Base-by-base conservation (phyloP, 2,329 filamentous ascomycete species). In the Cladosporium cucumerinum region DNA sequence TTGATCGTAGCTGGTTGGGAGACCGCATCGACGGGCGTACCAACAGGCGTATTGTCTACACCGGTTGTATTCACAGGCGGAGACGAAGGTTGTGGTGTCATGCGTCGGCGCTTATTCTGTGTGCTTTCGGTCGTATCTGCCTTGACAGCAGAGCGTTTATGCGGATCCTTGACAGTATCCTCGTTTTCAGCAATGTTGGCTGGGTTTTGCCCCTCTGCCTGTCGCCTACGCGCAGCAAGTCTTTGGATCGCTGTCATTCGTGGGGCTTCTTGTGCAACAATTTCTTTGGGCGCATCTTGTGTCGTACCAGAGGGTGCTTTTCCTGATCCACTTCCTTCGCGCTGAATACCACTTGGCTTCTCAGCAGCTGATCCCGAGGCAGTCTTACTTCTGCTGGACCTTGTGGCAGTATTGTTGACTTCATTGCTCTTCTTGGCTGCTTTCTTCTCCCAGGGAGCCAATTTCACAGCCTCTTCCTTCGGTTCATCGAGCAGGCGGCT, bases 401-500 rank as follows among this genome's bases (percentile, higher is more conserved):
- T 61, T 36, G 58, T 36, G 21, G 46, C 28, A 18, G 8, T 51
- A 6, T 12, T 39, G 6, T 21, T 52, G 6, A 25, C 10, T 5
- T 28, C 25, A 28, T 16, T 16, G 26, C 49, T 51, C 25, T 55
- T 62, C 25, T 28, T 57, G 26, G 10, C 18, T 2, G 34, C 23
- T 5, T 46, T 55, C 25, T 55, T 55, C 32, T 62, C 60, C 60
- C 60, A 62, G 8, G 60, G 49, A n/a, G 60, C 49, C 60, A 62
- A 28, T 32, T 54, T 23, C 30, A 30, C 49, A 51, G 23, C 25
- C 18, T 62, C 49, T 28, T 62, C 60, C 25, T 62, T 55, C 1
- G 52, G 57, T 36, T 65, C 57, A 21, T 65, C 49, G 25, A 65
- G 39, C 63, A 71, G 51, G 8, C 51, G 65, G 5, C 66, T 66